These are phyloP conservation scores for Aegilops longissima DNA, from an alignment of 176 grass and related monocot species.

Conservation along the genomic window DNA sequence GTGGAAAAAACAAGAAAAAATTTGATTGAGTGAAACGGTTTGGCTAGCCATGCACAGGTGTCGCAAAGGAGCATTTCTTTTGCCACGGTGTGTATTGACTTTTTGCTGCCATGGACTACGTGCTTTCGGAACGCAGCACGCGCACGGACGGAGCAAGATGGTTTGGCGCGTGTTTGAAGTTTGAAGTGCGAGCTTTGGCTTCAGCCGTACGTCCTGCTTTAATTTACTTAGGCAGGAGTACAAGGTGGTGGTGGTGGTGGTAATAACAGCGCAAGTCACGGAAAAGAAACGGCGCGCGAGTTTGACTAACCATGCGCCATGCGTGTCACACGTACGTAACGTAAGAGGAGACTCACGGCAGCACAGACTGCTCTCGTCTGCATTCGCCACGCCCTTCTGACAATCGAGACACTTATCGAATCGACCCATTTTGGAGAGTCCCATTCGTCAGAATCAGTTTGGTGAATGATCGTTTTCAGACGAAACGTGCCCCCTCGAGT, in stretches of 20 bases:
- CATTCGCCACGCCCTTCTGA: no score
- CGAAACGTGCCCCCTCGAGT: no score
- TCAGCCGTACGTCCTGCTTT: no score
- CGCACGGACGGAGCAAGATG: not conserved
- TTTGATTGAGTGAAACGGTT: no score
- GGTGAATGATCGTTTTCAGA: not conserved
- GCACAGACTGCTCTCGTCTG: no score
- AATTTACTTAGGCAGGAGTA: no score
- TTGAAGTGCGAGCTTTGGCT: not conserved
- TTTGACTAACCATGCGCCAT: not conserved
- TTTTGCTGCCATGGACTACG: no score
- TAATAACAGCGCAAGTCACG: not conserved
- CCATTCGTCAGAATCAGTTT: not conserved
- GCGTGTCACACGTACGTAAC: not conserved
- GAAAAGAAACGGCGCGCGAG: not conserved
- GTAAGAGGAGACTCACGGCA: not conserved
- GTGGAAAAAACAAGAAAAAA: no score
- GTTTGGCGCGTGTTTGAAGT: constrained; percentile 22
- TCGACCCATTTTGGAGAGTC: not conserved
- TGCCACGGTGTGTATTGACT: no score
- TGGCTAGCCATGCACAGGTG: not conserved
- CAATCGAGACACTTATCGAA: accelerated
- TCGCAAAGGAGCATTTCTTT: no score
- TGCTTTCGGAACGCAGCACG: not conserved
- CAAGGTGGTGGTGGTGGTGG: no score